Evolutionary conservation across 768 basidiomycete species (phyloP), one percentile per base, ranked within the genome.

Genomic region (Boletus rubroflammeus): DNA sequence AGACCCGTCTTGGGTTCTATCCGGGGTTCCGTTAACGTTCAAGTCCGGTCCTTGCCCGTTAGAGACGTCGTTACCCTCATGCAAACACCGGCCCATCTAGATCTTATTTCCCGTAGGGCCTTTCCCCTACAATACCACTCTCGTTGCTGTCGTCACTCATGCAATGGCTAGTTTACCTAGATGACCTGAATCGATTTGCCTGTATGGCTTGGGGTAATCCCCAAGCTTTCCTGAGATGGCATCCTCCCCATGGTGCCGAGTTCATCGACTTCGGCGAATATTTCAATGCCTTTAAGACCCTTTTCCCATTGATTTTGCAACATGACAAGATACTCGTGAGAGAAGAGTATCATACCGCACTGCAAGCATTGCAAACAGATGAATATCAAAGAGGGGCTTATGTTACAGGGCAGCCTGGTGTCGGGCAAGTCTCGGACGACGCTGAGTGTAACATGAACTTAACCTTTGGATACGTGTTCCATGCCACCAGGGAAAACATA

Each of bases 1-100:
- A 99, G 81, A 25, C 97, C 96, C 15, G 94, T 93, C 73, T 90
- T 90, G 43, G 88, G 86, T 70, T 99, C 95, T 62, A 98, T 87
- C 23, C 97, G 88, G 26, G 96, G 97, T 66, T 89, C 86, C 2
- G 92, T n/a, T n/a, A n/a, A n/a, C n/a, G n/a, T n/a, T n/a, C n/a
- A n/a, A n/a, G n/a, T n/a, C n/a, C n/a, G n/a, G n/a, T n/a, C n/a
- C n/a, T n/a, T n/a, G n/a, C n/a, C n/a, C n/a, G n/a, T n/a, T n/a
- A n/a, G n/a, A n/a, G n/a, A n/a, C n/a, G n/a, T n/a, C n/a, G n/a
- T n/a, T n/a, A n/a, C n/a, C n/a, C n/a, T n/a, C n/a, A n/a, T n/a
- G n/a, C n/a, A n/a, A n/a, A n/a, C n/a, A n/a, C n/a, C n/a, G n/a
- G n/a, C n/a, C n/a, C n/a, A n/a, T n/a, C n/a, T n/a, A n/a, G n/a